These are phyloP conservation scores for Arxiozyma slooffiae DNA, from an alignment of 1,139 yeast species.

Conservation along the genomic window DNA sequence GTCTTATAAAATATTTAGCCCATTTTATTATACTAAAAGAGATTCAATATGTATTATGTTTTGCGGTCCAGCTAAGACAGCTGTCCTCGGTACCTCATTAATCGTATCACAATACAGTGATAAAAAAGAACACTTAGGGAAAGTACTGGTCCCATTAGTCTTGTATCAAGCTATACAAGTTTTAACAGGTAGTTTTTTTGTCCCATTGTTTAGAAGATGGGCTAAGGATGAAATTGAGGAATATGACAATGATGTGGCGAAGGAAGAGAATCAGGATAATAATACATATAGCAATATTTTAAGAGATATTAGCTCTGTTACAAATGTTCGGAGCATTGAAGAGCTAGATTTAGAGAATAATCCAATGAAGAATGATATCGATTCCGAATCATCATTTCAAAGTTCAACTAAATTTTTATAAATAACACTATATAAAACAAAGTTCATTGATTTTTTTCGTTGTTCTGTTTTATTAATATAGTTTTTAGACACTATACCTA, in stretches of 20 bases:
- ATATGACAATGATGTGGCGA: slow-evolving; percentile 5
- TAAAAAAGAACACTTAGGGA: slow-evolving; percentile 51
- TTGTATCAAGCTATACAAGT: slow-evolving; percentile 83
- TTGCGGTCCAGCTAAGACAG: slow-evolving; percentile 90
- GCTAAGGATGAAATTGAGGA: slow-evolving; percentile 27
- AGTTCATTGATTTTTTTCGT: neutral
- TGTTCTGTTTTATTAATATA: too few relatives aligned
- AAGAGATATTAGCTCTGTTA: neutral
- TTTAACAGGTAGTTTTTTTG: slow-evolving; percentile 60
- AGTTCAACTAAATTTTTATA: too few relatives aligned
- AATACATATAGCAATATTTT: neutral
- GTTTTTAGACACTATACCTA: too few relatives aligned
- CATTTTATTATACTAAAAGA: slow-evolving; percentile 58
- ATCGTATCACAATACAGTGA: slow-evolving; percentile 72
- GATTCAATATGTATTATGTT: slow-evolving; percentile 75
- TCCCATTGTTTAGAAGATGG: slow-evolving; percentile 60
- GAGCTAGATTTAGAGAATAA: neutral
- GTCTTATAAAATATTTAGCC: slow-evolving; percentile 39
- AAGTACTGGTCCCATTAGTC: slow-evolving; percentile 68
- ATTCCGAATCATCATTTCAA: neutral
- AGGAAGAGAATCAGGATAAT: neutral
- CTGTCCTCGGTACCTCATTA: slow-evolving; percentile 80
- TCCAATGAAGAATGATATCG: neutral
- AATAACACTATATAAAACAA: too few relatives aligned
- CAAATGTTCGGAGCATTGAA: neutral